Evolutionary conservation across 352 stramenopile genomes (phyloP), one percentile per base, ranked within the genome.

Genomic region (Aphanomyces stellatus): DNA sequence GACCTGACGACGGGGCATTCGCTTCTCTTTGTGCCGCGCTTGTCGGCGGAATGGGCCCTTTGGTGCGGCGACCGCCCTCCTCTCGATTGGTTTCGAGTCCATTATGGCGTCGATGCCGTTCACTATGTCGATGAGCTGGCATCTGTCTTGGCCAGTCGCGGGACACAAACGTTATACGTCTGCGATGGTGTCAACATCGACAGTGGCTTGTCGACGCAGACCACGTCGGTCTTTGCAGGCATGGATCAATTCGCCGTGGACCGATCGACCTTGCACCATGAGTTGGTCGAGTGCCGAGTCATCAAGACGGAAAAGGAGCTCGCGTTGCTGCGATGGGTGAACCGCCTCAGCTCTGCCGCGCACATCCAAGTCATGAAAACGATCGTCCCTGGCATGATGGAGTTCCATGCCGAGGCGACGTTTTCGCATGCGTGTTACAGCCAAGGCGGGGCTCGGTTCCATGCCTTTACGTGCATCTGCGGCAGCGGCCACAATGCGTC

Each of bases 401-500:
- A 99, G 79, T 98, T 96, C 78, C 93, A 99, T 75, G 77, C 93
- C 19, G 96, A 99, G 76, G 88, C 86, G 24, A 69, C 96, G 22
- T 99, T 99, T 76, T 64, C 96, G 48, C 92, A 98, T 75, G 92
- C 96, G 68, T 88, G 85, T 17, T 98, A 99, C 75, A 95, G 86
- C 69, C 88, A 97, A 56, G 91, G 89, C 35, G 96, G 93, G 55
- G 97, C 89, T 72, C 86, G 96, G 13, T 82, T 98, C 64, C 77
- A 95, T 60, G 89, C 86, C 4, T 99, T 99, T 80, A 98, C 96
- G 41, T 95, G 82, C 65, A 99, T 99, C 70, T 99, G 96, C 71
- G 96, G 88, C 42, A 98, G 93, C 73, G 96, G 97, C 43, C 82
- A 96, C 48, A 99, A 98, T 71, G 88, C 83, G 5, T 95, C 93